These are phyloP conservation scores for bread wheat (Triticum aestivum) DNA, from an alignment of 176 grass and related monocot genomes.

Conservation along the genomic window DNA sequence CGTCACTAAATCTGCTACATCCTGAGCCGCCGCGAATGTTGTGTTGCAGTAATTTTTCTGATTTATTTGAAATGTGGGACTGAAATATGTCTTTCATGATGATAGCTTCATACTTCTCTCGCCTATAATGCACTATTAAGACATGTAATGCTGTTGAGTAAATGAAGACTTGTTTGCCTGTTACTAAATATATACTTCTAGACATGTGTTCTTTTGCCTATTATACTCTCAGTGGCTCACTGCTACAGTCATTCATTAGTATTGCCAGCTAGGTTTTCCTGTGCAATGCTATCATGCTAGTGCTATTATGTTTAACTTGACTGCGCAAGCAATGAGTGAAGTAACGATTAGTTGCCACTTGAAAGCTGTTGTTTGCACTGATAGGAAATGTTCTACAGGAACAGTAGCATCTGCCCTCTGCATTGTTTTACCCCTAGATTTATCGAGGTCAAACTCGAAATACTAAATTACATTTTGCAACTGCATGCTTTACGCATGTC, in stretches of 20 bases:
- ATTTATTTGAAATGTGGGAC: background rate
- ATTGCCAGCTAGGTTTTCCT: background rate
- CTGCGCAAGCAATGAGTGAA: background rate
- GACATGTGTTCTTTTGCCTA: background rate
- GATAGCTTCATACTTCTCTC: background rate
- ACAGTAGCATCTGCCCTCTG: background rate
- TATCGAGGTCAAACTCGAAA: constrained; percentile 28
- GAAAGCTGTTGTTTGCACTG: constrained; percentile 8
- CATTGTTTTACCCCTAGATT: background rate
- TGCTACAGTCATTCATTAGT: background rate
- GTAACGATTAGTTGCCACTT: background rate
- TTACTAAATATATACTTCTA: background rate
- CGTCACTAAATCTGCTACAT: background rate
- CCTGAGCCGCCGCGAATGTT: background rate
- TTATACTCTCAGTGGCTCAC: background rate
- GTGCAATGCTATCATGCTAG: background rate
- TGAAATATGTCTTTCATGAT: background rate
- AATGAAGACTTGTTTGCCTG: background rate
- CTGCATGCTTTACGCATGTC: background rate
- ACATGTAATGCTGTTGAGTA: background rate
- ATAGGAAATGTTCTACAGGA: constrained; percentile 6
- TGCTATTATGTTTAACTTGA: background rate
- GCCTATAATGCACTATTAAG: background rate
- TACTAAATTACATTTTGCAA: background rate
- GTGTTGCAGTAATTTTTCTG: background rate